A percentile compares a stretch with the other conserved stretches of the same genome.
These are phyloP conservation scores for Pogostemon cablin DNA, from an alignment of 257 asterid species.

Conservation along the genomic window DNA sequence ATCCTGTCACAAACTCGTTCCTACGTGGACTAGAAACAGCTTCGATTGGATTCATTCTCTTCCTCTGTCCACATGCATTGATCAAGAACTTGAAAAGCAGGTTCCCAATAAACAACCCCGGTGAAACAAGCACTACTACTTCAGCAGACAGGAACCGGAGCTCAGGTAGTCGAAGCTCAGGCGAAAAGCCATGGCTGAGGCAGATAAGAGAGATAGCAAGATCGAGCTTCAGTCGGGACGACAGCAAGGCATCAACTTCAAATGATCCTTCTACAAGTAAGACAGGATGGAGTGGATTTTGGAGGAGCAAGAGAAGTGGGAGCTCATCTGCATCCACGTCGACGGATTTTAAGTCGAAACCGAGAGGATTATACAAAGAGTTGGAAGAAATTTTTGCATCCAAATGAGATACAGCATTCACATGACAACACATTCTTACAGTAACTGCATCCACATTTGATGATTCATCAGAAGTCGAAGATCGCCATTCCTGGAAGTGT, in stretches of 20 bases:
- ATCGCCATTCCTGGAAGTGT: no score
- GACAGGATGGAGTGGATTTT: conserved; percentile 61
- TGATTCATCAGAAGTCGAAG: neutral
- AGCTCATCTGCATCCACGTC: conserved; percentile 72
- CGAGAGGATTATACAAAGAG: conserved; percentile 69
- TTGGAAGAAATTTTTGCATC: conserved; percentile 88
- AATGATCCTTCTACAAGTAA: conserved; percentile 73
- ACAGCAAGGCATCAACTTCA: conserved; percentile 30
- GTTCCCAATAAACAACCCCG: conserved; percentile 46
- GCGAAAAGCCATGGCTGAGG: conserved; percentile 75
- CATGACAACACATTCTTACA: neutral
- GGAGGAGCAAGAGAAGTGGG: conserved; percentile 68
- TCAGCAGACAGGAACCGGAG: conserved; percentile 43
- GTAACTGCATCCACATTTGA: neutral
- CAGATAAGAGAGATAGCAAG: conserved; percentile 78
- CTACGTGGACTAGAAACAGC: conserved; percentile 61
- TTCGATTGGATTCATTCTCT: conserved; percentile 54
- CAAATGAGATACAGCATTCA: conserved; percentile 40
- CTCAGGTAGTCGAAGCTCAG: conserved; percentile 59
- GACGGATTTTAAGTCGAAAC: conserved; percentile 59
- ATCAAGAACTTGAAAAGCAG: conserved; percentile 43
- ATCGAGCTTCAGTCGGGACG: conserved; percentile 69
- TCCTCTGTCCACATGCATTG: conserved; percentile 53
- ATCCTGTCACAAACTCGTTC: conserved; percentile 59
- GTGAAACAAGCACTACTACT: conserved; percentile 38